Evolutionary conservation across 306 rosid species (phyloP).

Genomic region (Citrullus colocynthis): DNA sequence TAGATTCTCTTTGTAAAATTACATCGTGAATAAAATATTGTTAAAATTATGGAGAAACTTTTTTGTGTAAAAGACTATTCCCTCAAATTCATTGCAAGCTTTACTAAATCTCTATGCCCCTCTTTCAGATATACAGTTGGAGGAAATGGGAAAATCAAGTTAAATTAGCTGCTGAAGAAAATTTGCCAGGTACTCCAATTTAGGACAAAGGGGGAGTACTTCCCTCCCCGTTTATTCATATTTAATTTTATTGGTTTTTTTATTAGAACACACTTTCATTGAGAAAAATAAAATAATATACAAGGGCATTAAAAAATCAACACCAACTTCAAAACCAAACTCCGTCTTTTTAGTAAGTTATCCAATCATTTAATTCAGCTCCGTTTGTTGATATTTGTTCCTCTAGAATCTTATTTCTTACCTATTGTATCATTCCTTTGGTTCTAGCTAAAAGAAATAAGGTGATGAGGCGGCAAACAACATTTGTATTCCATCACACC

Average conservation of each 20-base stretch:
- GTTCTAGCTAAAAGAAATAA: slow-evolving; percentile 49
- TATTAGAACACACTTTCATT: too few species aligned
- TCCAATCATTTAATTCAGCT: neutral
- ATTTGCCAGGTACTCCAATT: slow-evolving; percentile 41
- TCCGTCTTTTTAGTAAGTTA: neutral
- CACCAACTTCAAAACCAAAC: too few species aligned
- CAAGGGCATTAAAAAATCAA: too few species aligned
- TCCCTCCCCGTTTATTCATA: neutral
- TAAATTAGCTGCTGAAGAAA: slow-evolving; percentile 30
- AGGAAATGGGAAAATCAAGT: slow-evolving; percentile 81
- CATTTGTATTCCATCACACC: slow-evolving; percentile 83
- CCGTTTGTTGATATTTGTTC: neutral
- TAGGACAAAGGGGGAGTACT: neutral
- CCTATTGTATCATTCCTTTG: neutral
- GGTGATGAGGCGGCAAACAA: slow-evolving; percentile 81
- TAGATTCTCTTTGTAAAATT: neutral
- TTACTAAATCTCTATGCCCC: slow-evolving; percentile 7
- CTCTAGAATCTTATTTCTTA: neutral
- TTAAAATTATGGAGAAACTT: too few species aligned
- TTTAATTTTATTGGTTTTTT: too few species aligned
- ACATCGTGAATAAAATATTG: neutral
- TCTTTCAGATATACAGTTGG: slow-evolving; percentile 85
- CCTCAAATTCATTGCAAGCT: neutral
- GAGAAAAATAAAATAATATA: too few species aligned
- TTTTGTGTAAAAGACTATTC: neutral